Percentiles rank a stretch among this genome's conserved stretches.
phyloP scores from a whole-genome alignment of 441 rosid genomes.

The Jatropha multifida region DNA sequence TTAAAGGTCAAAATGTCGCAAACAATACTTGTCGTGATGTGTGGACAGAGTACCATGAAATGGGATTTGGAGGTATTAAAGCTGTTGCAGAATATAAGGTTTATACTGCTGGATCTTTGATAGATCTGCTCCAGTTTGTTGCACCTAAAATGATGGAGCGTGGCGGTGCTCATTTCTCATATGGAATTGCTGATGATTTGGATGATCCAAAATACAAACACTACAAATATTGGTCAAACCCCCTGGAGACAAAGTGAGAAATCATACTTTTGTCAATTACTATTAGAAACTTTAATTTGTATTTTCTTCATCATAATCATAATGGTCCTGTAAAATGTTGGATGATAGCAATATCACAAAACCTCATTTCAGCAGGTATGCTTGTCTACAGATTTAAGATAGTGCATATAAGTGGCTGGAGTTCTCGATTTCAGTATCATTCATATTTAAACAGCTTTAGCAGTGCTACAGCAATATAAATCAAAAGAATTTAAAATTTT shows the following conservation, averaged over 20 bases:
- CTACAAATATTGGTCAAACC: conserved; percentile 93
- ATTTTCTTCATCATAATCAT: conserved; percentile 4
- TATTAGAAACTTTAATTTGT: not conserved
- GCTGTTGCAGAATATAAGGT: conserved; percentile 80
- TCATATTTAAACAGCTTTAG: not conserved
- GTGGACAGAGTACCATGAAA: conserved; percentile 98
- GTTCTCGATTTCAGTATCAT: not conserved
- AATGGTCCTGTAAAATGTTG: not conserved
- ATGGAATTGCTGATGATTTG: conserved; percentile 90
- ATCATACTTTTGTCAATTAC: not conserved
- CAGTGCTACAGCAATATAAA: not conserved
- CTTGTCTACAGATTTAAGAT: not conserved
- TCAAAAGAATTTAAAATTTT: too few species aligned
- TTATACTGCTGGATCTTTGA: conserved; percentile 59
- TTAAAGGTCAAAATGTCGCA: conserved; percentile 69
- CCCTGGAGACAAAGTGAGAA: conserved; percentile 86
- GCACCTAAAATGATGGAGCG: conserved; percentile 99
- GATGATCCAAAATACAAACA: conserved; percentile 82
- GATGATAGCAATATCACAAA: not conserved
- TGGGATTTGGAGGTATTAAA: conserved; percentile 81
- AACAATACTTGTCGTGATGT: conserved; percentile 74
- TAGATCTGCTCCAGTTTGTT: conserved; percentile 76
- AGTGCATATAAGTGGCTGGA: not conserved
- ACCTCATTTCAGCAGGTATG: not conserved
- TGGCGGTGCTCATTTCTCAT: conserved; percentile 85